Percentiles rank a stretch among this genome's conserved stretches.
Conservation (phyloP, 108 stramenopile species). For the Nitzschia sp. region DNA sequence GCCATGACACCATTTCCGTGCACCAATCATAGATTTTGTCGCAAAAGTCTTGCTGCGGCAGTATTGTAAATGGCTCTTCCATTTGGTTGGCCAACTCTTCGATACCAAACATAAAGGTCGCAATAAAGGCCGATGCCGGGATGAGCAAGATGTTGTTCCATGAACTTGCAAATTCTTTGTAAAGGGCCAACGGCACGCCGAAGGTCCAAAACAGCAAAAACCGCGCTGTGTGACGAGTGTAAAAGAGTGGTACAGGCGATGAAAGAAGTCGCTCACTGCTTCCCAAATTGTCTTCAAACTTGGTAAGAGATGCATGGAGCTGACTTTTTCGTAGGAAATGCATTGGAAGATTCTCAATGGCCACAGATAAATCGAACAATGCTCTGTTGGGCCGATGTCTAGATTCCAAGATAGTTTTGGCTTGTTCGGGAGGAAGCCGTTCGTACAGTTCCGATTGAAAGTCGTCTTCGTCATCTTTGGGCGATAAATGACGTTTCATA, state of each 20-base stretch:
- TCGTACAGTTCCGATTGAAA: slow-evolving; percentile 48
- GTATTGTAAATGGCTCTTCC: slow-evolving; percentile 77
- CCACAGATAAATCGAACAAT: slow-evolving; percentile 46
- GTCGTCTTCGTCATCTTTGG: slow-evolving; percentile 65
- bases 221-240: slow-evolving; percentile 64
- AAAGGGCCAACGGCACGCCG: slow-evolving; percentile 59
- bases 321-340: slow-evolving; percentile 67
- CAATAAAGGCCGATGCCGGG: slow-evolving; percentile 52
- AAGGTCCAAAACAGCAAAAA: slow-evolving; percentile 65
- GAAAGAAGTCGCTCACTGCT: slow-evolving; percentile 55
- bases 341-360: slow-evolving; percentile 67
- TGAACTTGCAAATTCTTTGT: slow-evolving; percentile 37
- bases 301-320: slow-evolving; percentile 52
- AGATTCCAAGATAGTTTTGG: slow-evolving; percentile 46
- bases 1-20: slow-evolving; percentile 54
- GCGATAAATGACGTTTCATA: slow-evolving; percentile 72
- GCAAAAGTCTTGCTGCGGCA: slow-evolving; percentile 70
- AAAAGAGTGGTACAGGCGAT: slow-evolving; percentile 63
- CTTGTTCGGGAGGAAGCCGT: slow-evolving; percentile 34
- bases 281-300: slow-evolving; percentile 34
- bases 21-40: slow-evolving; percentile 64
- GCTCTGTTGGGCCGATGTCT: slow-evolving; percentile 67
- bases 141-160: slow-evolving; percentile 65
- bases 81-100: slow-evolving; percentile 38
- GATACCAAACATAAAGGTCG: slow-evolving; percentile 67